phyloP scores from a whole-genome alignment of 257 asterid species.

The Verbascum thapsus region DNA sequence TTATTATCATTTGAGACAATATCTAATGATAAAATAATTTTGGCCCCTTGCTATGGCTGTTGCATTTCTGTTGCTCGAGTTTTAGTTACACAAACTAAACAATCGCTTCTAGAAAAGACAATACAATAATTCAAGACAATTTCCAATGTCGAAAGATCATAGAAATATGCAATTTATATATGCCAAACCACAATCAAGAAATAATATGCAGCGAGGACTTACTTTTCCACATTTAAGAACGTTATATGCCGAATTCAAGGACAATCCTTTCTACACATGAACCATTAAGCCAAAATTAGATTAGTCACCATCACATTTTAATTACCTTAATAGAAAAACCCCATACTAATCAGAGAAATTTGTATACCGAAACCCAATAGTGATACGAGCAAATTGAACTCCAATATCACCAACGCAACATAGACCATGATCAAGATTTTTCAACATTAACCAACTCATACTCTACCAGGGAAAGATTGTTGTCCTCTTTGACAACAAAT shows the following conservation, averaged over 20 bases:
- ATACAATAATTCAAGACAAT: background rate
- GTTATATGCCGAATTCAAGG: conserved; percentile 15
- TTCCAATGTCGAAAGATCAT: background rate
- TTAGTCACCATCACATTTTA: conserved; percentile 39
- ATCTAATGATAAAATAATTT: too few species aligned
- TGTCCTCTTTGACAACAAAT: conserved; percentile 74
- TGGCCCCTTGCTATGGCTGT: too few species aligned
- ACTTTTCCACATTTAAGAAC: conserved; percentile 33
- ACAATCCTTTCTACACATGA: conserved; percentile 39
- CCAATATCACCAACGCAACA: conserved; percentile 31
- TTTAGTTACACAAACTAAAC: too few species aligned
- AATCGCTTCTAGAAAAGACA: background rate
- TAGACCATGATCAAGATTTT: conserved; percentile 46
- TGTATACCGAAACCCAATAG: conserved; percentile 51
- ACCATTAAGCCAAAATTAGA: conserved; percentile 39
- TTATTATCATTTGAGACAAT: background rate
- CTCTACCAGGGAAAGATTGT: conserved; percentile 73
- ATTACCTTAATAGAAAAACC: conserved; percentile 29
- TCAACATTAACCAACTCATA: conserved; percentile 78
- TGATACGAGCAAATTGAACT: conserved; percentile 33
- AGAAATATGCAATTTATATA: background rate
- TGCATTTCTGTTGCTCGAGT: too few species aligned
- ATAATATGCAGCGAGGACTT: background rate
- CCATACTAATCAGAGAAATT: conserved; percentile 39
- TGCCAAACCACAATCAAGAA: background rate